Evolutionary conservation across 2,329 filamentous ascomycete genomes (phyloP).

Genomic region (Clarireedia homoeocarpa): DNA sequence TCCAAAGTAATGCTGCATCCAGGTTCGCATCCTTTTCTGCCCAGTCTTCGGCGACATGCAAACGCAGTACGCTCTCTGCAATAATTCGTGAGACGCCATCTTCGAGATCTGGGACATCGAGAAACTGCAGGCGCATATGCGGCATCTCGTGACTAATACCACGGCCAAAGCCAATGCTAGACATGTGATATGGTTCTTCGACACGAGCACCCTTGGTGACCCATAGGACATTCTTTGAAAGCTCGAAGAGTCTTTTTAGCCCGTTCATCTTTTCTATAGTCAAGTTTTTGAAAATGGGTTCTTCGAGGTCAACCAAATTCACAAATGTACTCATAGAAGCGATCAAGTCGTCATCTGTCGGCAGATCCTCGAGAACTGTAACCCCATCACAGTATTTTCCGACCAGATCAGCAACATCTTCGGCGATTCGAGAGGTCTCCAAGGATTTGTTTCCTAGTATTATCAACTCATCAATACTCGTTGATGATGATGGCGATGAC

Average conservation of each 20-base stretch:
- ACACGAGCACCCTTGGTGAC: constrained; percentile 9
- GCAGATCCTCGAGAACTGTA: neutral
- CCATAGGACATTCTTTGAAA: constrained; percentile 15
- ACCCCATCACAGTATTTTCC: neutral
- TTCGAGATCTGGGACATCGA: constrained; percentile 12
- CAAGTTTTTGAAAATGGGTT: constrained; percentile 21
- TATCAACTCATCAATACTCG: neutral
- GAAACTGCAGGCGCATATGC: constrained; percentile 10
- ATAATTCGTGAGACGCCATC: neutral
- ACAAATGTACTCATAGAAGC: constrained; percentile 15
- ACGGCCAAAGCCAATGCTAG: constrained; percentile 13
- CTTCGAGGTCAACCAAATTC: constrained; percentile 26
- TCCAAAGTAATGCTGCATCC: constrained; percentile 9
- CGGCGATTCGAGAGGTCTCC: neutral
- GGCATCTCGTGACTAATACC: constrained; percentile 10
- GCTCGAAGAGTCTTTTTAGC: constrained; percentile 16
- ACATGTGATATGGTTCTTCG: constrained; percentile 13
- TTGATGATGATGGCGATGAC: constrained; percentile 3
- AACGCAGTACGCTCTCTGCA: constrained; percentile 13
- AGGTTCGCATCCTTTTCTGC: neutral
- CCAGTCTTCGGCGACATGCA: neutral
- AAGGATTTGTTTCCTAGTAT: neutral
- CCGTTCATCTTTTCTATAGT: constrained; percentile 23
- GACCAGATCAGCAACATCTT: neutral
- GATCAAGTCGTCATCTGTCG: constrained; percentile 14